These are phyloP conservation scores for Pelargonium australe DNA, from an alignment of 441 rosid species.

Conservation along the genomic window DNA sequence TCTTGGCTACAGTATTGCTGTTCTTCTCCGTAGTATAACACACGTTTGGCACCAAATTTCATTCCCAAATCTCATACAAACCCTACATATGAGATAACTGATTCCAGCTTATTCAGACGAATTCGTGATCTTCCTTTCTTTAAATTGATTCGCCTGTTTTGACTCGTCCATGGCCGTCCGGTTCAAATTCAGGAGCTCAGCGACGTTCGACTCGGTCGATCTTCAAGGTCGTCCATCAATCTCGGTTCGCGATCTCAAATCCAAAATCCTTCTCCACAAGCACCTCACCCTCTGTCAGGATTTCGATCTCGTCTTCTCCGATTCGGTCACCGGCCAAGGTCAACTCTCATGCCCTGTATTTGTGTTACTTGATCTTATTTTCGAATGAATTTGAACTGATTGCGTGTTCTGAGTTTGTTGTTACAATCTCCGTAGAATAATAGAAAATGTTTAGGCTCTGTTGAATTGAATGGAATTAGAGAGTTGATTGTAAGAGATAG, in stretches of 20 bases:
- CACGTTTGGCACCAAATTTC: neutral
- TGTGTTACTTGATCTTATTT: neutral
- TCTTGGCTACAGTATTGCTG: neutral
- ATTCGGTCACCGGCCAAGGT: slow-evolving; percentile 44
- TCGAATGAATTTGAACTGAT: neutral
- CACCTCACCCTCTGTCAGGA: slow-evolving; percentile 36
- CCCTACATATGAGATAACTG: no score
- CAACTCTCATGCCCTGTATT: slow-evolving; percentile 7
- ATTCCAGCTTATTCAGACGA: neutral
- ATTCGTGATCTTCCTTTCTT: neutral
- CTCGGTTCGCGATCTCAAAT: slow-evolving; percentile 43
- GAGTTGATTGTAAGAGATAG: neutral
- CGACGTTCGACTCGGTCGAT: slow-evolving; percentile 36
- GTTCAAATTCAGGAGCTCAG: slow-evolving; percentile 46
- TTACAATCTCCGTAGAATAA: no score
- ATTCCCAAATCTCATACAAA: neutral
- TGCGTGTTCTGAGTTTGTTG: neutral
- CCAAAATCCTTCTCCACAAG: slow-evolving; percentile 32
- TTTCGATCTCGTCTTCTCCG: slow-evolving; percentile 42
- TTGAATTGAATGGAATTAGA: neutral
- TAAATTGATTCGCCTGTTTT: slow-evolving; percentile 2
- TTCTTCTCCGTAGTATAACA: neutral
- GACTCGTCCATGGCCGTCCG: slow-evolving; percentile 37
- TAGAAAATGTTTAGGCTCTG: neutral
- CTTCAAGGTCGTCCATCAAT: slow-evolving; percentile 36